Base-by-base conservation (phyloP, 352 stramenopile species). In the Pythium scleroteichum region DNA sequence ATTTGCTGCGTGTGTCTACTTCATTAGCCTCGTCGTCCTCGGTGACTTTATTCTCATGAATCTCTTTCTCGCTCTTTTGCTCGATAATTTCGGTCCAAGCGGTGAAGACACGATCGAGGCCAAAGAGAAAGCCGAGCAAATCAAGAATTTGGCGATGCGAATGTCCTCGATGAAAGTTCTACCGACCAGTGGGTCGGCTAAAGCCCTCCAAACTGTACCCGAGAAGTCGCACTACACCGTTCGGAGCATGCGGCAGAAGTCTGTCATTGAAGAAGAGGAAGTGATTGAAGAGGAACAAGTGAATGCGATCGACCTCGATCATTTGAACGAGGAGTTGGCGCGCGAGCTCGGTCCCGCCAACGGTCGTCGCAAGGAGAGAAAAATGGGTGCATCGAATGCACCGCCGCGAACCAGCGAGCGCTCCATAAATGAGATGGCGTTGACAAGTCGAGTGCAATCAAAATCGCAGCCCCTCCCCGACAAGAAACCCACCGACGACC, bases 11-110 rank as follows among this genome's bases (percentile, higher is more conserved):
- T 79, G 76, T 14, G 19, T 95, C 27, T 98, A 98, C 74, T 96
- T 96, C 57, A 84, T 97, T 26, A 88, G 78, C 4, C 63, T 97
- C 52, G 82, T 90, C 71, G 39, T 98, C 4, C 68, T 98, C 23
- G 94, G 92, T 19, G 76, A 88, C 32, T 98, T 97, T 56, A 84
- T 97, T 22, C 65, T 98, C 4, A 94, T 98, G 73, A 98, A 98
- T 65, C 61, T 98, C 44, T 98, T 98, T 66, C 67, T 98, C 29
- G 95, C 94, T 3, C 79, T 98, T 35, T 49, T 98, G 8, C 75
- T 98, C 10, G 81, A 94, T 54, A 94, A 95, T 50, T 98, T 98
- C 49, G 88, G 80, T 45, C 67, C 70, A 4, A 76, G 92, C 1
- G 82, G 91, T n/a, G 76, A 77, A 35, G 73, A 89, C 14, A 72